phyloP scores from a whole-genome alignment of 169 alveolate species.

The Ophryocystis elektroscirrha region DNA sequence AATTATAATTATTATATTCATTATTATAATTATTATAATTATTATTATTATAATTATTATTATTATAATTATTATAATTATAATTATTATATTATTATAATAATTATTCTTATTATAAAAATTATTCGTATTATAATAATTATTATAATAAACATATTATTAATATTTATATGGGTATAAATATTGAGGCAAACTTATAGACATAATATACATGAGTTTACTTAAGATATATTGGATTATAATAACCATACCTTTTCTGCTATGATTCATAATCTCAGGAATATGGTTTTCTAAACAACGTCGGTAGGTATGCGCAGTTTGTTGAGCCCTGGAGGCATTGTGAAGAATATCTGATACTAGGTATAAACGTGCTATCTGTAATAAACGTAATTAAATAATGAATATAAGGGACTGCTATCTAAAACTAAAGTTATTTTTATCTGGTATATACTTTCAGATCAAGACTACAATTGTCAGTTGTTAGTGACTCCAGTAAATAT shows the following conservation, averaged over 20 bases:
- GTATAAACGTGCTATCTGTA: slow-evolving; percentile 31
- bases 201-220: slow-evolving; percentile 8
- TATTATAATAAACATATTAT: slow-evolving; percentile 15
- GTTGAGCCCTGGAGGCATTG: slow-evolving; percentile 28
- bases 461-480: too few species aligned
- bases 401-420: background rate
- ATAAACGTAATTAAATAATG: background rate
- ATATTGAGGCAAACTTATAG: slow-evolving; percentile 13
- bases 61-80: slow-evolving; percentile 5
- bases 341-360: slow-evolving; percentile 31
- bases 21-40: slow-evolving; percentile 14
- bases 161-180: slow-evolving; percentile 6
- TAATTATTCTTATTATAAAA: slow-evolving; percentile 11
- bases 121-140: slow-evolving; percentile 6
- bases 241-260: slow-evolving; percentile 16
- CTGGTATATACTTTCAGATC: too few species aligned
- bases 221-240: slow-evolving; percentile 7
- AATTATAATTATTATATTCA: slow-evolving; percentile 15
- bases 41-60: slow-evolving; percentile 8
- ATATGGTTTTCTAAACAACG: slow-evolving; percentile 26
- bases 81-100: slow-evolving; percentile 4
- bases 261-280: slow-evolving; percentile 25
- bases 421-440: too few species aligned
- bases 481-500: too few species aligned
- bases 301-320: slow-evolving; percentile 33